Evolutionary conservation across 108 stramenopile species (phyloP), one percentile per base, ranked within the genome.

Genomic region (Seminavis robusta): DNA sequence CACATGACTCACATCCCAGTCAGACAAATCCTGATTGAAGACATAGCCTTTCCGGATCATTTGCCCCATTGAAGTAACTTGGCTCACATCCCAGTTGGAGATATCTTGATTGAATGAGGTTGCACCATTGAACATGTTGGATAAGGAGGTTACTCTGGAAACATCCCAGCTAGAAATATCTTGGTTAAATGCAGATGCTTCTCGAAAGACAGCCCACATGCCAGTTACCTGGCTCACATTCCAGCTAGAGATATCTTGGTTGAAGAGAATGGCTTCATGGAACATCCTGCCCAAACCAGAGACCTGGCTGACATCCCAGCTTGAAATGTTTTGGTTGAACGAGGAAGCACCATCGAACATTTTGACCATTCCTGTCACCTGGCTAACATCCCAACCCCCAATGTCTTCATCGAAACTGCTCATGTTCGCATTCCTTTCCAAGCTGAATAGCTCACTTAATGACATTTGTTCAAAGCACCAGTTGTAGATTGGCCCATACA

Each of bases 391-490:
- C 74, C 74, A 80, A 3, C 33, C 26, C 27, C 55, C 29, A 16
- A 80, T 47, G 31, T 58, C 51, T 39, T 70, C 67, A 56, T 69
- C 65, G 45, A 79, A 79, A 25, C 8, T 27, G 76, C 65, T 1
- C 42, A 49, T 2, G 11, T 13, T 27, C 72, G 73, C 67, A 63
- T 68, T 13, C 15, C n/a, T n/a, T n/a, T n/a, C n/a, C n/a, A n/a
- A n/a, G n/a, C n/a, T n/a, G n/a, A n/a, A n/a, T n/a, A n/a, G n/a
- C n/a, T n/a, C n/a, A n/a, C n/a, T n/a, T n/a, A n/a, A n/a, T n/a
- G n/a, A n/a, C n/a, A n/a, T n/a, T n/a, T n/a, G n/a, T n/a, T n/a
- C n/a, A n/a, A n/a, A n/a, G n/a, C n/a, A n/a, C n/a, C n/a, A n/a
- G n/a, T n/a, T n/a, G n/a, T n/a, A n/a, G n/a, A n/a, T n/a, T n/a